phyloP scores from a whole-genome alignment of 2,329 filamentous ascomycete genomes.

The Aspergillus sp. region DNA sequence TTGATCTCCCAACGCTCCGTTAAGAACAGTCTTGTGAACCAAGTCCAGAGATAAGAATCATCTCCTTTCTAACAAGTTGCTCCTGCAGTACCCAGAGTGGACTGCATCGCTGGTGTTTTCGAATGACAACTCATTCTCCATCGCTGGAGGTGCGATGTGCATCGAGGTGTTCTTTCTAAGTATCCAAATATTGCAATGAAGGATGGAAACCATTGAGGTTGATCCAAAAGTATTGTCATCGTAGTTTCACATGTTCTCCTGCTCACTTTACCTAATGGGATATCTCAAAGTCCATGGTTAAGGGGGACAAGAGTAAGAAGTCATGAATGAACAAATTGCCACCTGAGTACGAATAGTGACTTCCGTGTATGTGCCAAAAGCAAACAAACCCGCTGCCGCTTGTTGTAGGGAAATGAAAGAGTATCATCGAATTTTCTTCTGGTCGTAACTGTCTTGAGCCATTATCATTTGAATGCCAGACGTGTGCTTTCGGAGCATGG shows the following conservation, averaged over 20 bases:
- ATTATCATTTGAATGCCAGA: slow-evolving; percentile 20
- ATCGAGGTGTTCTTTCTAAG: too few relatives aligned
- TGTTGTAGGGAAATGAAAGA: slow-evolving; percentile 3
- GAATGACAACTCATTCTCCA: background rate
- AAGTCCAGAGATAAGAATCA: slow-evolving; percentile 9
- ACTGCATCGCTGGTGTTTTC: slow-evolving; percentile 67
- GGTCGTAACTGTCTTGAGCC: slow-evolving; percentile 23
- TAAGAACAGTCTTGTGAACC: slow-evolving; percentile 66
- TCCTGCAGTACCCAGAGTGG: slow-evolving; percentile 70
- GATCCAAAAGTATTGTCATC: background rate
- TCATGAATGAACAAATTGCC: background rate
- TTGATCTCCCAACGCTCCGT: slow-evolving; percentile 78
- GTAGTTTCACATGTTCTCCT: background rate
- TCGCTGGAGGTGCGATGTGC: background rate
- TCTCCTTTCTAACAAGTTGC: slow-evolving; percentile 51
- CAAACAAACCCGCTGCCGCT: slow-evolving; percentile 1
- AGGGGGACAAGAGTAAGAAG: background rate
- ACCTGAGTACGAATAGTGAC: background rate
- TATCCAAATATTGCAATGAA: background rate
- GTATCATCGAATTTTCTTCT: slow-evolving; percentile 19
- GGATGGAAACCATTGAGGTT: background rate
- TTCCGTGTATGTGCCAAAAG: background rate
- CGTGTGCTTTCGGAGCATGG: slow-evolving; percentile 6
- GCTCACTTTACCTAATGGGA: background rate
- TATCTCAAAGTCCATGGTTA: background rate